Evolutionary conservation across 768 basidiomycete genomes (phyloP).

Genomic region (Lyophyllum decastes): DNA sequence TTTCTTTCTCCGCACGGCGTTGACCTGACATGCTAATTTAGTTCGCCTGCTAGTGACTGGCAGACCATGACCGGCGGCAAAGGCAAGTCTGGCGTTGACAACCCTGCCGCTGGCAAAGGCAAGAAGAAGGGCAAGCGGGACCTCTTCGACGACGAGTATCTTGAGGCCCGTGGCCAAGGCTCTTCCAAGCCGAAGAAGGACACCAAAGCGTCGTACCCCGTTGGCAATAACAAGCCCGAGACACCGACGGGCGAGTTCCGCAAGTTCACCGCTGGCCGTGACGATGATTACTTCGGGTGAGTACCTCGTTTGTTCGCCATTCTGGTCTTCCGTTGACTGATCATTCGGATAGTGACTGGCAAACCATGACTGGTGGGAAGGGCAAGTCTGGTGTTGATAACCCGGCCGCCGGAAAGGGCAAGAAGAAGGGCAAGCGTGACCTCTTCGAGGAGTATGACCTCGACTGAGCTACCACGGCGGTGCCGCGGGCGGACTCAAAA

Average conservation of each 20-base stretch:
- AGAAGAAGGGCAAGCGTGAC: neutral
- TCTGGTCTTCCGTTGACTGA: neutral
- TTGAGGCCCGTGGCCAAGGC: neutral
- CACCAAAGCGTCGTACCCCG: neutral
- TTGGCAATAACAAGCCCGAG: conserved; percentile 4
- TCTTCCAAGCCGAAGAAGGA: neutral
- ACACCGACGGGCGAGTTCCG: neutral
- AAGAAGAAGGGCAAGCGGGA: neutral
- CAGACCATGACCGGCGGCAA: conserved; percentile 1
- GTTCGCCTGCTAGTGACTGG: neutral
- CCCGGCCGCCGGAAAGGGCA: conserved; percentile 5
- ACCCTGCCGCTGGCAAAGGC: conserved; percentile 3
- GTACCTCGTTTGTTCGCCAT: neutral
- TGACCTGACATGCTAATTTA: neutral
- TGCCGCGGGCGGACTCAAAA: too few relatives aligned
- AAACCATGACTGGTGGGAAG: conserved; percentile 3
- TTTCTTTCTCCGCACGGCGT: neutral
- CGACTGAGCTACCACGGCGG: too few relatives aligned
- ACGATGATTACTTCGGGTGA: conserved; percentile 7
- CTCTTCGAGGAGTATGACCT: neutral
- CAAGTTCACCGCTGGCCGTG: neutral
- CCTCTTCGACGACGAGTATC: neutral
- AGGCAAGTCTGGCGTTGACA: neutral
- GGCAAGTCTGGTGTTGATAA: conserved; percentile 2
- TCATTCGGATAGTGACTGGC: neutral